These are phyloP conservation scores for Alternaria atra DNA, from an alignment of 2,329 filamentous ascomycete genomes.

Conservation along the genomic window DNA sequence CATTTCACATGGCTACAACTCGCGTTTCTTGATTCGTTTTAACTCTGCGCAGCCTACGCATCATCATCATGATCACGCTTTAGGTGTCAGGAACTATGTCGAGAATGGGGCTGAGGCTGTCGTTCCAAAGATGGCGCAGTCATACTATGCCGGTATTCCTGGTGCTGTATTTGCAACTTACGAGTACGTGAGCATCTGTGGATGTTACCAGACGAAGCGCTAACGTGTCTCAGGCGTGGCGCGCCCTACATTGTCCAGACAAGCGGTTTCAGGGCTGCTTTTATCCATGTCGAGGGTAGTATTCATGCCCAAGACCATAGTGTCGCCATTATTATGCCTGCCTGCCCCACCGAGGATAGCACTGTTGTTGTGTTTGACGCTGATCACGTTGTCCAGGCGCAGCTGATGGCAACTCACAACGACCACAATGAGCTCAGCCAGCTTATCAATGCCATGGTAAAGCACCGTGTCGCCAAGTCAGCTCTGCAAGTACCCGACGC, in stretches of 20 bases:
- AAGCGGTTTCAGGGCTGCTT: neutral
- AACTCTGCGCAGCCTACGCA: neutral
- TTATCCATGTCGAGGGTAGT: neutral
- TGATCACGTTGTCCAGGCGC: neutral
- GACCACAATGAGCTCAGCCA: neutral
- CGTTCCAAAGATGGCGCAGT: neutral
- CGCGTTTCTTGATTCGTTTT: neutral
- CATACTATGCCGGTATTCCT: conserved; percentile 1
- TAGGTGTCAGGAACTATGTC: neutral
- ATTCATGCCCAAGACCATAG: neutral
- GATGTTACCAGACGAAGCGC: neutral
- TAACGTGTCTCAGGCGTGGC: neutral
- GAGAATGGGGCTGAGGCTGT: neutral
- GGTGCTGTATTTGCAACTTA: neutral
- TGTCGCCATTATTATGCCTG: neutral
- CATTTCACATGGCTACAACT: neutral
- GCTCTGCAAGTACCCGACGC: neutral
- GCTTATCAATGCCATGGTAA: neutral
- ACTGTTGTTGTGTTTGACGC: neutral
- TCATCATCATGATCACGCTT: conserved; percentile 5
- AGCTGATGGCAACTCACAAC: neutral
- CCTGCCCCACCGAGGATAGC: neutral
- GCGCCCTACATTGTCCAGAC: neutral
- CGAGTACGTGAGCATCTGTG: neutral
- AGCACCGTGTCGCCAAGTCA: neutral